Evolutionary conservation across 1,284 basidiomycete species (phyloP).

Genomic region (Thelephora terrestris): DNA sequence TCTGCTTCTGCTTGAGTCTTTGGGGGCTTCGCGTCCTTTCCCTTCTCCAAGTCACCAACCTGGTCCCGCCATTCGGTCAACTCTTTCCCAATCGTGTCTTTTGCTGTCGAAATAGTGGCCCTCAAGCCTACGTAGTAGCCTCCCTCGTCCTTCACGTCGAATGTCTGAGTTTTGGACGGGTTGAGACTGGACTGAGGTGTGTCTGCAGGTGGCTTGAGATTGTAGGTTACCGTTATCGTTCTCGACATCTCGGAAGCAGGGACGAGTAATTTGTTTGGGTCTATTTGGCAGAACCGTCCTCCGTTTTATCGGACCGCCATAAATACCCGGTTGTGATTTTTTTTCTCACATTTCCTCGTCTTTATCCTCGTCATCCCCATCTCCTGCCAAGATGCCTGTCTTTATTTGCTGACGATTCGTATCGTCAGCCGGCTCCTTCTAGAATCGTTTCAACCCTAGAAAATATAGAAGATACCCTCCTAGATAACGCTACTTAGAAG

Average conservation of each 20-base stretch:
- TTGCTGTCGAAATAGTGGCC: constrained; percentile 39
- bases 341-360: constrained; percentile 5
- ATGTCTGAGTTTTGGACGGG: constrained; percentile 25
- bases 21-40: constrained; percentile 23
- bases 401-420: constrained; percentile 12
- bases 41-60: constrained; percentile 48
- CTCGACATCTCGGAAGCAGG: not conserved
- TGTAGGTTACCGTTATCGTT: constrained; percentile 38
- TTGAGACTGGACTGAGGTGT: constrained; percentile 18
- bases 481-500: constrained; percentile 6
- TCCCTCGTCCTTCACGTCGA: constrained; percentile 21
- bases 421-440: constrained; percentile 6
- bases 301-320: constrained; percentile 1
- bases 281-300: constrained; percentile 11
- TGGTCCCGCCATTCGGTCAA: constrained; percentile 62
- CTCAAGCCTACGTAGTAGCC: constrained; percentile 43
- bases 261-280: constrained; percentile 6
- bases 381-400: constrained; percentile 23
- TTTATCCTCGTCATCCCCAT: constrained; percentile 8
- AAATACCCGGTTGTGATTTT: too few species aligned
- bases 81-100: constrained; percentile 44
- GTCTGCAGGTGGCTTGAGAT: constrained; percentile 35
- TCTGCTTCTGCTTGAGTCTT: constrained; percentile 33
- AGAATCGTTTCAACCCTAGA: constrained; percentile 7
- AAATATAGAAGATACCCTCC: constrained; percentile 20